Base-by-base conservation (phyloP, 2,329 filamentous ascomycete species). In the Lachnellula suecica region DNA sequence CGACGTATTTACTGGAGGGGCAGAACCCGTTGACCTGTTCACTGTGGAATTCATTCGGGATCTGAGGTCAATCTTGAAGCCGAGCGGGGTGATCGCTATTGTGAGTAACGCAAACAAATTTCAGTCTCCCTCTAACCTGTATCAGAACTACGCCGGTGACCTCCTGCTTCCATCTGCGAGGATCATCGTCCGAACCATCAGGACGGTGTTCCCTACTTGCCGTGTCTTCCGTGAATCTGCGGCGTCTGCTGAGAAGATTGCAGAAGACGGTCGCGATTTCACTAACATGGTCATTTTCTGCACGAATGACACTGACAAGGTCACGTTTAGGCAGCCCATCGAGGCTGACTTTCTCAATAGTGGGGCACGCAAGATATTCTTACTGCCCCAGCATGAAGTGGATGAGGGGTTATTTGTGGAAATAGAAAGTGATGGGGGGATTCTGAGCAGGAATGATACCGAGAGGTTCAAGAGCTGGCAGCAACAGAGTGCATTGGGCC, bases 261-360 rank as follows among this genome's bases (percentile, higher is more conserved):
- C 76, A 31, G 66, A 73, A 38, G 70, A 75, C 17, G 76, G 74
- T 2, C 72, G 74, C 24, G 89, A 96, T 66, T 97, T 97, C 69
- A 90, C 91, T 67, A 99, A 99, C 74, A 91, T 97, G 81, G 89
- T 97, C 43, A 84, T 97, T 54, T 97, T 97, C 74, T 99, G 94
- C 77, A 72, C 50, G 19, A 67, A 64, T 31, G 43, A 49, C 10
- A 44, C 52, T 9, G 19, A 61, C 58, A 6, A 59, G 66, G 24
- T 91, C 34, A 73, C 67, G 0, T 97, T 97, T 74, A 81, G 92
- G 11, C 65, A 75, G 15, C 82, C 91, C 0, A 74, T 71, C 0
- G 69, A 78, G 6, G 72, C 74, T 2, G 94, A 99, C 66, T 86
- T 82, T 63, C 73, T 96, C 29, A 80, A 81, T 34, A 96, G 88